Evolutionary conservation across 345 rosid species (phyloP).

Genomic region (Anastatica hierochuntica): DNA sequence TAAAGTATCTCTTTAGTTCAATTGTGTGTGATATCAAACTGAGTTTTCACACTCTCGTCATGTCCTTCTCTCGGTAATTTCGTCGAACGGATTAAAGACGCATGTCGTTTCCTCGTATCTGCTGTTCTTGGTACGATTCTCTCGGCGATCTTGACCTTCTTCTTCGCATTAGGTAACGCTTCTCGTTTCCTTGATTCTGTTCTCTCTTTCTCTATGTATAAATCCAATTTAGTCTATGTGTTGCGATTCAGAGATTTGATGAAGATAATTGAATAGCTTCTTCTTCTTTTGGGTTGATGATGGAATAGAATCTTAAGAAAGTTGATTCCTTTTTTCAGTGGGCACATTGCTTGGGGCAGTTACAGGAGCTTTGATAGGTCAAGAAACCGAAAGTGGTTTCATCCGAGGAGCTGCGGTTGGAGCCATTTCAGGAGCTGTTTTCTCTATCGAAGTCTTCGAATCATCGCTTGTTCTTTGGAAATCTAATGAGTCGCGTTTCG

Average conservation of each 20-base stretch:
- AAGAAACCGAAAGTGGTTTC: constrained; percentile 98
- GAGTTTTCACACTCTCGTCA: constrained; percentile 10
- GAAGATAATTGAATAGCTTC: too few species aligned
- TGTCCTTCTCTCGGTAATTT: constrained; percentile 32
- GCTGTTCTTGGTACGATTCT: constrained; percentile 73
- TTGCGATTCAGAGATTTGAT: too few species aligned
- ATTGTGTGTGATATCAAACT: too few species aligned
- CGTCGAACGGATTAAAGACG: constrained; percentile 47
- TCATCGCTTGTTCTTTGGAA: constrained; percentile 95
- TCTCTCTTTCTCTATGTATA: too few species aligned
- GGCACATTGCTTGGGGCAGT: constrained; percentile 95
- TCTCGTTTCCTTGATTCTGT: too few species aligned
- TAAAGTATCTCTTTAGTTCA: too few species aligned
- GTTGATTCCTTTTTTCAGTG: too few species aligned
- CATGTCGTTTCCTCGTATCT: constrained; percentile 52
- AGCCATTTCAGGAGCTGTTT: constrained; percentile 99
- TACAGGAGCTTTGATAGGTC: constrained; percentile 98
- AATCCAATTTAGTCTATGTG: too few species aligned
- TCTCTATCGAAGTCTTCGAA: constrained; percentile 95
- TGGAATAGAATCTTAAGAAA: too few species aligned
- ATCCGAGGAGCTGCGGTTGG: constrained; percentile 96
- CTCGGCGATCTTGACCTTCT: constrained; percentile 92
- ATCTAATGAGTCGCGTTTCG: constrained; percentile 84
- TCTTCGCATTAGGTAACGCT: constrained; percentile 95
- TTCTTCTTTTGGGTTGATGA: too few species aligned